Conservation (phyloP, 768 basidiomycete species). For the Tylopilus vinaceipallidus region DNA sequence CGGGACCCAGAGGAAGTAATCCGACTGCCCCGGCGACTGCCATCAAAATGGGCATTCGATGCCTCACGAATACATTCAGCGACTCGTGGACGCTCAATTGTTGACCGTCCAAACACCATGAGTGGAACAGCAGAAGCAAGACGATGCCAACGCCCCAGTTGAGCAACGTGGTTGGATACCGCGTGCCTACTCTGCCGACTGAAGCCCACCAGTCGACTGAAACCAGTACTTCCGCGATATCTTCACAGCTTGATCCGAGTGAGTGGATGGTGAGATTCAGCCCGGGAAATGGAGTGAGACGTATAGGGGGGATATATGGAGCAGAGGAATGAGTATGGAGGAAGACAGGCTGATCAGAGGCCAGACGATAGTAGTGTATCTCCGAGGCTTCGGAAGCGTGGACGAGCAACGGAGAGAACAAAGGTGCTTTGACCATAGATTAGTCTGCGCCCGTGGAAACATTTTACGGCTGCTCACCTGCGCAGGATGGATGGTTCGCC, state of each 20-base stretch:
- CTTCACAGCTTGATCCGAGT: conserved; percentile 48
- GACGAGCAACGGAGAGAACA: conserved; percentile 64
- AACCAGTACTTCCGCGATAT: conserved; percentile 42
- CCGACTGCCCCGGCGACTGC: conserved; percentile 44
- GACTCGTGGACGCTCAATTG: conserved; percentile 49
- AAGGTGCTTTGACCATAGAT: conserved; percentile 39
- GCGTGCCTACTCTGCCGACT: conserved; percentile 63
- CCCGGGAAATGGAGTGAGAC: conserved; percentile 28
- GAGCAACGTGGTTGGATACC: conserved; percentile 72
- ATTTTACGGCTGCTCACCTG: conserved; percentile 19
- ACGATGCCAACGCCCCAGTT: conserved; percentile 78
- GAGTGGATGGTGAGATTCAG: conserved; percentile 60
- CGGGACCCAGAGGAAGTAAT: conserved; percentile 53
- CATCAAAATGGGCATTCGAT: conserved; percentile 43
- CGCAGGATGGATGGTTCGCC: conserved; percentile 23
- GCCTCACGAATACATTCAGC: conserved; percentile 41
- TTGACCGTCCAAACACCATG: conserved; percentile 40
- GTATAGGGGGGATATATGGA: conserved; percentile 50
- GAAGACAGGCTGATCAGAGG: conserved; percentile 21
- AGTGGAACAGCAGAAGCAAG: conserved; percentile 52
- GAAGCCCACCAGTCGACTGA: conserved; percentile 69
- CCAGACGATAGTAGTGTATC: conserved; percentile 65
- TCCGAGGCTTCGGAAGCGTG: conserved; percentile 61
- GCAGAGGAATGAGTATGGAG: conserved; percentile 69
- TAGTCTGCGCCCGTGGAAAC: not conserved